Evolutionary conservation across 2,329 filamentous ascomycete species (phyloP), one percentile per base, ranked within the genome.

Genomic region (Sclerotinia minor): DNA sequence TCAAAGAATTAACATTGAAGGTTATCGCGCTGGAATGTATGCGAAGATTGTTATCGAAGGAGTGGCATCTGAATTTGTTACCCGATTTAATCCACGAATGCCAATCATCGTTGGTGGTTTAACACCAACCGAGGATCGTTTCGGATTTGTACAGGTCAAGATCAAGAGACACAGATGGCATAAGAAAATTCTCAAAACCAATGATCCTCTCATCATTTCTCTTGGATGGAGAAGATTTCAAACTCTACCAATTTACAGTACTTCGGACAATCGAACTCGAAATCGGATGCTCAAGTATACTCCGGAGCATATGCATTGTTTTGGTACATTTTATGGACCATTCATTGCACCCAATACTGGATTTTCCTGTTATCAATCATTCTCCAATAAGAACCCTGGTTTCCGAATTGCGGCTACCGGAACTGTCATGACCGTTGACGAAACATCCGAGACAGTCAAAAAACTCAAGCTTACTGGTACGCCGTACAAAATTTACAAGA

Each of bases 251-350:
- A 88, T 97, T 69, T 99, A 97, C 85, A 95, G 91, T 80, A 97
- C 95, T 68, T 95, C 92, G 32, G 95, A 98, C 79, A 96, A 92
- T 70, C 88, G 95, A 73, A 96, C 92, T 35, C 86, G 95, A 71
- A 97, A 98, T 80, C 89, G 95, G 68, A 97, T 99, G 94, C 86
- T 99, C 70, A 99, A 99, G 80, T 99, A 99, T 80, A 97, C 94
- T 0, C 96, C 95, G 0, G 96, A 99, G 82, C 95, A 99, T 77
- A 98, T 97, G 93, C 95, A 98, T 81, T 99, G 96, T 81, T 96
- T 96, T 78, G 95, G 87, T 52, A 97, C 94, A 63, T 93, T 98
- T 79, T 98, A 96, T 76, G 95, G 94, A 0, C 95, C 96, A 0
- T 87, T 99, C 9, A 92, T 97, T 69, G 93, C 95, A 0, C 95